Conservation (phyloP, 2,329 filamentous ascomycete species). For the Colletotrichum brevisporum region DNA sequence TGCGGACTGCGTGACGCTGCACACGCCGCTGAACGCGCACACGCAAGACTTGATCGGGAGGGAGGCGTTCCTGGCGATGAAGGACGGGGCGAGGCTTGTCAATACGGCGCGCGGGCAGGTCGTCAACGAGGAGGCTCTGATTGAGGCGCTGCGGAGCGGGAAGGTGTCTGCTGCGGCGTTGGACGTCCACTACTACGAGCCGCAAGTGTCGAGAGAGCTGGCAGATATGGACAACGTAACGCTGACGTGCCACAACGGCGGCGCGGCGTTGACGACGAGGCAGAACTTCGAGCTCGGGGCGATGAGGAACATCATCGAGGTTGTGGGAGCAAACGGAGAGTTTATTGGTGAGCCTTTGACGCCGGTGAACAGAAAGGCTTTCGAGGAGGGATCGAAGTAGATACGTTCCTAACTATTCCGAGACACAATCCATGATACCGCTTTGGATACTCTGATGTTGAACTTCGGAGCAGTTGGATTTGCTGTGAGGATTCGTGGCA, state of each 20-base stretch:
- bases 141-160: slow-evolving; percentile 61
- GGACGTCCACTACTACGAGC: slow-evolving; percentile 69
- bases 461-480: too few relatives aligned
- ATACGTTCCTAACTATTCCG: background rate
- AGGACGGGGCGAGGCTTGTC: slow-evolving; percentile 61
- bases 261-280: slow-evolving; percentile 54
- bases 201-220: slow-evolving; percentile 57
- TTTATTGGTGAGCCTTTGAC: slow-evolving; percentile 42
- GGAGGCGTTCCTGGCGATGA: slow-evolving; percentile 59
- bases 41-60: slow-evolving; percentile 46
- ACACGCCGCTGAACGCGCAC: slow-evolving; percentile 49
- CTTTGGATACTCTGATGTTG: too few relatives aligned
- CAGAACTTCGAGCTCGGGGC: slow-evolving; percentile 56
- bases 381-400: background rate
- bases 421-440: background rate
- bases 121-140: slow-evolving; percentile 65
- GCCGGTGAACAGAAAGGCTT: slow-evolving; percentile 40
- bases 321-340: slow-evolving; percentile 44
- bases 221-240: slow-evolving; percentile 57
- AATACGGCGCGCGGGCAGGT: slow-evolving; percentile 68
- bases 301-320: slow-evolving; percentile 52
- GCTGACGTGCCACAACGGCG: slow-evolving; percentile 54
- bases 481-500: too few relatives aligned
- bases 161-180: slow-evolving; percentile 62
- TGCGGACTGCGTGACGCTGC: slow-evolving; percentile 52